These are phyloP conservation scores for Haematococcus lacustris DNA, from an alignment of 139 green algal species.

Conservation along the genomic window DNA sequence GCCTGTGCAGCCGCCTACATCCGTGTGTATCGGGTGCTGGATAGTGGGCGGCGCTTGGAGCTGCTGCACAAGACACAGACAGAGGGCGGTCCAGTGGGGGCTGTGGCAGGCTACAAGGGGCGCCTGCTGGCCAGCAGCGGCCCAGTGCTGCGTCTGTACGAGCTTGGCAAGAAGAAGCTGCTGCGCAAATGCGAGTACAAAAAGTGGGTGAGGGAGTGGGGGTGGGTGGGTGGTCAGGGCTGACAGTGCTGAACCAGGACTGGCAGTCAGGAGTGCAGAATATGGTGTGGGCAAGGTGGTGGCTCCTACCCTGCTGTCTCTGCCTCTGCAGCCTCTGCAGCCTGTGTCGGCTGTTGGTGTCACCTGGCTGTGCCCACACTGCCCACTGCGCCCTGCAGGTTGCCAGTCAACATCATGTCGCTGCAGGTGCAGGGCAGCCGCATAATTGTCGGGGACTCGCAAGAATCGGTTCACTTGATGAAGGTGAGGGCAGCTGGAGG, in stretches of 20 bases:
- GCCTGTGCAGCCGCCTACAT: conserved; percentile 61
- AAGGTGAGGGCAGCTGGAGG: conserved; percentile 24
- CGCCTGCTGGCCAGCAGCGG: conserved; percentile 86
- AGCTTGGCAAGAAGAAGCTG: conserved; percentile 94
- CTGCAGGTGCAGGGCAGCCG: conserved; percentile 65
- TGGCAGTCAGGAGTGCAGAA: too few relatives aligned
- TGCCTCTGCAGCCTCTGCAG: too few relatives aligned
- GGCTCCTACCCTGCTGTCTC: too few relatives aligned
- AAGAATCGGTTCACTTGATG: conserved; percentile 45
- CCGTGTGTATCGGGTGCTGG: conserved; percentile 71
- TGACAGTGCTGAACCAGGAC: too few relatives aligned
- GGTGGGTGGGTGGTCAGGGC: not conserved
- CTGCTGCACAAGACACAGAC: conserved; percentile 89
- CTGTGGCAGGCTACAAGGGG: conserved; percentile 80
- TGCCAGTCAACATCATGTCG: conserved; percentile 70
- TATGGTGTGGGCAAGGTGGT: too few relatives aligned
- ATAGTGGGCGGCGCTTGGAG: conserved; percentile 58
- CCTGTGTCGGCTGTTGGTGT: too few relatives aligned
- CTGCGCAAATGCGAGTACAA: conserved; percentile 94
- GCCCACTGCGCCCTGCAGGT: conserved; percentile 23
- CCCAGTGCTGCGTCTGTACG: conserved; percentile 81
- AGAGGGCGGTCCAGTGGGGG: conserved; percentile 53
- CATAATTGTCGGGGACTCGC: conserved; percentile 79
- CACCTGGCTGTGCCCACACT: too few relatives aligned
- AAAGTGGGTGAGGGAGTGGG: conserved; percentile 43